Percentiles rank a stretch among this genome's conserved stretches.
phyloP scores from a whole-genome alignment of 2,329 filamentous ascomycete genomes.

The Verticillium zaregamsianum region DNA sequence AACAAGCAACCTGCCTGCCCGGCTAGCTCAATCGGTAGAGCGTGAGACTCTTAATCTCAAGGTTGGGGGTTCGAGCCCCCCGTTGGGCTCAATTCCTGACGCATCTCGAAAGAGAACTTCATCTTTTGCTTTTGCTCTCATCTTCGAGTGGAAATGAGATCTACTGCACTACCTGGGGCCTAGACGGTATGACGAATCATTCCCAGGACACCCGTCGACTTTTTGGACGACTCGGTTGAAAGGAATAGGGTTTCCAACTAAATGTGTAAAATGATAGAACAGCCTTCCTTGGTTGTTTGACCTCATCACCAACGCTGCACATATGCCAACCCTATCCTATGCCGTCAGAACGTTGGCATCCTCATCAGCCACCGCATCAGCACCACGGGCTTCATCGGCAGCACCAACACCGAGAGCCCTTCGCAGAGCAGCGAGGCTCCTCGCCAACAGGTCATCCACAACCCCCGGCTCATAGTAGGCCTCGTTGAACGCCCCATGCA shows the following conservation, averaged over 20 bases:
- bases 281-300: neutral
- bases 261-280: too few relatives aligned
- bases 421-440: neutral
- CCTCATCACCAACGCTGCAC: neutral
- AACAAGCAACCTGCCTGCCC: conserved; percentile 25
- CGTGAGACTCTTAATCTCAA: conserved; percentile 67
- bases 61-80: conserved; percentile 49
- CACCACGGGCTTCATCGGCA: neutral
- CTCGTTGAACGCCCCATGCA: neutral
- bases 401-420: neutral
- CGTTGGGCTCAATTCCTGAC: conserved; percentile 3
- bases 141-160: neutral
- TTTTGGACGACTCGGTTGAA: too few relatives aligned
- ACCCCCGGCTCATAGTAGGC: neutral
- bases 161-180: neutral
- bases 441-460: neutral
- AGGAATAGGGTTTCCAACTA: too few relatives aligned
- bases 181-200: too few relatives aligned
- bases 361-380: neutral
- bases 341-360: neutral
- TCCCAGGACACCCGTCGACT: too few relatives aligned
- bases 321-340: neutral
- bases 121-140: neutral
- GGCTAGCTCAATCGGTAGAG: conserved; percentile 70
- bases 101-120: neutral